Percentiles rank a stretch among this genome's conserved stretches.
Conservation (phyloP, 2,329 filamentous ascomycete species). For the Teratosphaeria epicoccoides region DNA sequence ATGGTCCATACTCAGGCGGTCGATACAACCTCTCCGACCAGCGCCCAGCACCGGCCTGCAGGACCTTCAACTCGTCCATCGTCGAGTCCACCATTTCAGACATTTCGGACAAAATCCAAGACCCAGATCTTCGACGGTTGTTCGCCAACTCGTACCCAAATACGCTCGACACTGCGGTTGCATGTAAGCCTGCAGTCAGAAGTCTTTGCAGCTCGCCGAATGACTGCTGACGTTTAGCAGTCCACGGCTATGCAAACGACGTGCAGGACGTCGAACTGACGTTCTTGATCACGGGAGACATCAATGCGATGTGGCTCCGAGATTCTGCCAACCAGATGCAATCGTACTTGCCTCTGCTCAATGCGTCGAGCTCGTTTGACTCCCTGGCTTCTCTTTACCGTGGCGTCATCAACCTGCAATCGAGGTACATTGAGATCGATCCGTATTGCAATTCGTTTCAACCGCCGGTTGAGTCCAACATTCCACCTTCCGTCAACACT, state of each 20-base stretch:
- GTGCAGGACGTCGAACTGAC: slow-evolving; percentile 53
- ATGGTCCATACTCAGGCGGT: slow-evolving; percentile 35
- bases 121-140: slow-evolving; percentile 55
- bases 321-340: slow-evolving; percentile 59
- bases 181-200: slow-evolving; percentile 19
- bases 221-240: slow-evolving; percentile 51
- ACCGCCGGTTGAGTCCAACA: slow-evolving; percentile 38
- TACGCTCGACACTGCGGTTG: slow-evolving; percentile 56
- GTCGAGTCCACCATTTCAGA: slow-evolving; percentile 31
- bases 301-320: slow-evolving; percentile 46
- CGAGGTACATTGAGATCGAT: slow-evolving; percentile 54
- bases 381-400: slow-evolving; percentile 58
- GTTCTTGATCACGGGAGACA: slow-evolving; percentile 49
- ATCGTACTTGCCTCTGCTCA: slow-evolving; percentile 54
- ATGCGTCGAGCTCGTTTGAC: slow-evolving; percentile 41
- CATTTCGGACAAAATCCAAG: slow-evolving; percentile 27
- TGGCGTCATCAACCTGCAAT: slow-evolving; percentile 61
- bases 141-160: slow-evolving; percentile 67
- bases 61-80: slow-evolving; percentile 36
- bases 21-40: slow-evolving; percentile 36
- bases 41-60: slow-evolving; percentile 33
- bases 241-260: slow-evolving; percentile 48
- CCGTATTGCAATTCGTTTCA: slow-evolving; percentile 46
- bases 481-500: slow-evolving; percentile 30
- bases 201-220: slow-evolving; percentile 36